Base-by-base conservation (phyloP, 2,329 filamentous ascomycete genomes). In the Plectosphaerella cucumerina region DNA sequence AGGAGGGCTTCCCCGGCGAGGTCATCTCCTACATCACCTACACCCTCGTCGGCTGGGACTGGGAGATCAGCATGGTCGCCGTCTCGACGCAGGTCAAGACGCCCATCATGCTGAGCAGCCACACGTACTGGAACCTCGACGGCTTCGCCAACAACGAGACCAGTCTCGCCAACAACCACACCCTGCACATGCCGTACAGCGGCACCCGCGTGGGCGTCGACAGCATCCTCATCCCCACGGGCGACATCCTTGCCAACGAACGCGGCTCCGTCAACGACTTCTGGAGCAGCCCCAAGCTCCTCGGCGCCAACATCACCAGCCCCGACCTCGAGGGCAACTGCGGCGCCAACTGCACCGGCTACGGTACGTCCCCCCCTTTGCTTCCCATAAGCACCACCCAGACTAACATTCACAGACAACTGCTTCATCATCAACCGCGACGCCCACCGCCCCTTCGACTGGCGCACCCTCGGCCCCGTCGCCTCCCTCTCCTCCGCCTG, bases 81-180 rank as follows among this genome's bases (percentile, higher is more conserved):
- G 67, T 87, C 50, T 74, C 87, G 3, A 84, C 85, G 9, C 89
- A 85, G 26, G 82, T 88, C 70, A 86, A 84, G 71, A 92, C 89
- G 6, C 89, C 89, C 46, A 90, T 93, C 66, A 92, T 93, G 88
- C 76, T 93, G 52, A 88, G 80, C 63, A 78, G 73, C 58, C 76
- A 89, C 73, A 82, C 81, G 8, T 93, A 93, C 76, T 93, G 88
- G 89, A 92, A 92, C 65, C 74, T 93, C 43, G 88, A 92, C 61
- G 89, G 85, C 33, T 93, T 88, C 61, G 77, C 85, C 61, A 90
- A 91, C 70, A 82, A 86, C 52, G 77, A 87, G 64, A 88, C 86
- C 2, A 73, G 75, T 51, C 74, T 72, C 2, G 78, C 80, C 14
- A 74, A 89, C 49, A 88, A 91, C 71, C 86, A 91, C 72, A 86